Conservation (phyloP, 768 basidiomycete species). For the Pulveroboletus frians region DNA sequence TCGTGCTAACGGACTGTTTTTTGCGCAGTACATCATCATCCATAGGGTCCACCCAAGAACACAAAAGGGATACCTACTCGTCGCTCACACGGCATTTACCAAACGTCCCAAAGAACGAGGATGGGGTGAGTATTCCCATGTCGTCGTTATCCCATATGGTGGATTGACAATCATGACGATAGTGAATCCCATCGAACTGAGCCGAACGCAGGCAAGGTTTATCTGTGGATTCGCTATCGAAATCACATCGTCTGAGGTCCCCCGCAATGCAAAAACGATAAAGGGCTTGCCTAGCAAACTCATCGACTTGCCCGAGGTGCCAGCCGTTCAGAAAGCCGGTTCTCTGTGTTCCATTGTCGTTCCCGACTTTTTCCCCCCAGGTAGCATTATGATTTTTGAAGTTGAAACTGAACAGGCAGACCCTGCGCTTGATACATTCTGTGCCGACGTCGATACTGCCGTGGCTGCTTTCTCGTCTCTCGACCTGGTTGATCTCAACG, state of each 20-base stretch:
- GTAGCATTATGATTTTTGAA: constrained; percentile 89
- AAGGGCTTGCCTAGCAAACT: constrained; percentile 71
- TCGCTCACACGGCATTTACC: constrained; percentile 90
- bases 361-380: constrained; percentile 91
- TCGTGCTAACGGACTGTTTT: constrained; percentile 2
- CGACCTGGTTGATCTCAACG: constrained; percentile 84
- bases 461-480: constrained; percentile 69
- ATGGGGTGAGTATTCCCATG: constrained; percentile 47
- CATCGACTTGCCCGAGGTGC: constrained; percentile 54
- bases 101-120: constrained; percentile 80
- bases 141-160: neutral
- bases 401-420: constrained; percentile 78
- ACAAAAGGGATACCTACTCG: constrained; percentile 87
- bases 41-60: constrained; percentile 88
- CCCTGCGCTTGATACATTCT: constrained; percentile 64
- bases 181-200: constrained; percentile 85
- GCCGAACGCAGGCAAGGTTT: constrained; percentile 72
- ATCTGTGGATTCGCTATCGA: constrained; percentile 74
- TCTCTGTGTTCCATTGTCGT: constrained; percentile 74
- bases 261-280: constrained; percentile 48
- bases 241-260: constrained; percentile 55
- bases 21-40: constrained; percentile 81
- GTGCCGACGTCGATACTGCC: constrained; percentile 63
- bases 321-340: constrained; percentile 59
- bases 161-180: neutral